These are phyloP conservation scores for Alternaria alternata DNA, from an alignment of 2,329 filamentous ascomycete genomes.

Conservation along the genomic window DNA sequence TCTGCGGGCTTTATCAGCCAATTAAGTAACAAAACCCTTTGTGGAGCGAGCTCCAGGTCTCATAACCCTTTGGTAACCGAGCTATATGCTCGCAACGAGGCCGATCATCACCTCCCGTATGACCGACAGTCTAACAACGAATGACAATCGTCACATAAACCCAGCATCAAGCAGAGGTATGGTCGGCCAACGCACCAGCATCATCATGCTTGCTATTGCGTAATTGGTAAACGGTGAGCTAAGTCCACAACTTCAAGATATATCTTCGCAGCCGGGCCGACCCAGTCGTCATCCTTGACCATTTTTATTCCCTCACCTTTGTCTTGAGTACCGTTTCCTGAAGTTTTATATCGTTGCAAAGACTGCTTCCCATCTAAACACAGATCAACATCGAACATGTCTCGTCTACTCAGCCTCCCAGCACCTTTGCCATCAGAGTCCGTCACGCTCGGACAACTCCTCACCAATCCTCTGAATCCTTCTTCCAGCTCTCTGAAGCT, in stretches of 20 bases:
- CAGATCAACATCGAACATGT: slow-evolving; percentile 21
- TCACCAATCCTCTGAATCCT: slow-evolving; percentile 33
- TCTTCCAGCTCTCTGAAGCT: slow-evolving; percentile 26
- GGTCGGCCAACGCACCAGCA: slow-evolving; percentile 13
- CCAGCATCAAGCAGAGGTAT: background rate
- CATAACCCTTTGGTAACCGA: background rate
- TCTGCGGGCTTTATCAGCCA: slow-evolving; percentile 19
- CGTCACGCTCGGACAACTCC: slow-evolving; percentile 39
- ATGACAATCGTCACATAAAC: slow-evolving; percentile 5
- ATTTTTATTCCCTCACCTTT: background rate
- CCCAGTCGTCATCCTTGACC: background rate
- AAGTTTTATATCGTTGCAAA: background rate
- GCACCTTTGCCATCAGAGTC: slow-evolving; percentile 30
- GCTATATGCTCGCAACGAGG: slow-evolving; percentile 20
- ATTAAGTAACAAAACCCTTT: slow-evolving; percentile 21
- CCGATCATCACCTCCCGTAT: slow-evolving; percentile 15
- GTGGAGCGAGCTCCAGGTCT: slow-evolving; percentile 23
- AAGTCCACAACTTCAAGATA: slow-evolving; percentile 6
- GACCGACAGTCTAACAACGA: slow-evolving; percentile 35
- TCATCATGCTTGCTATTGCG: slow-evolving; percentile 5
- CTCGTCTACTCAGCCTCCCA: slow-evolving; percentile 33
- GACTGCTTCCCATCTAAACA: background rate
- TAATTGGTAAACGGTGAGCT: slow-evolving; percentile 1
- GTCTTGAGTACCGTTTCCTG: background rate
- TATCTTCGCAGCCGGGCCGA: slow-evolving; percentile 5